Percentiles rank a stretch among this genome's conserved stretches.
phyloP scores from a whole-genome alignment of 495 filamentous ascomycete species.

The Cenococcum geophilum region DNA sequence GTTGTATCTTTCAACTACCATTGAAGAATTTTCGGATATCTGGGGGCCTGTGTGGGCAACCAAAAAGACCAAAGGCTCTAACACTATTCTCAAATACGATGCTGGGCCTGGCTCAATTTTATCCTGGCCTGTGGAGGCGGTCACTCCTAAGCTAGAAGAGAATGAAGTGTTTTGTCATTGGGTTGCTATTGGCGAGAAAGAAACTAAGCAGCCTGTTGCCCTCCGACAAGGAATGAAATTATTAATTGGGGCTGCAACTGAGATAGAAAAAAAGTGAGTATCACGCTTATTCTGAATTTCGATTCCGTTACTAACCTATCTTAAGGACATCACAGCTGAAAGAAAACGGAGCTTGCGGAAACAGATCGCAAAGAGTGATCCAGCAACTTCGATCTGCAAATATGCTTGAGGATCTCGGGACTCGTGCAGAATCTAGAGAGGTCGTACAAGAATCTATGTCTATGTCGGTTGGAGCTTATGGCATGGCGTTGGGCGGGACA shows the following conservation, averaged over 20 bases:
- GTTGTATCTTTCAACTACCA: slow-evolving; percentile 14
- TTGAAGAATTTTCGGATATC: slow-evolving; percentile 14
- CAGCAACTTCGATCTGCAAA: slow-evolving; percentile 10
- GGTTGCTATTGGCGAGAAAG: slow-evolving; percentile 7
- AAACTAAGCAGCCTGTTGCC: background rate
- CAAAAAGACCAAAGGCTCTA: slow-evolving; percentile 3
- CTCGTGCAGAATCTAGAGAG: background rate
- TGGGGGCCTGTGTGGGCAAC: slow-evolving; percentile 13
- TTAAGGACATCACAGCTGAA: slow-evolving; percentile 13
- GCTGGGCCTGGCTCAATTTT: slow-evolving; percentile 13
- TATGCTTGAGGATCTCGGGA: slow-evolving; percentile 14
- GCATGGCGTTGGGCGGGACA: slow-evolving; percentile 7
- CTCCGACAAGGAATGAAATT: background rate
- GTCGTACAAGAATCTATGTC: slow-evolving; percentile 9
- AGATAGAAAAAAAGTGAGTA: slow-evolving; percentile 1
- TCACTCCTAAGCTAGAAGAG: slow-evolving; percentile 1
- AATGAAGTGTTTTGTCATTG: slow-evolving; percentile 12
- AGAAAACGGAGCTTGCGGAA: slow-evolving; percentile 7
- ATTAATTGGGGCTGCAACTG: slow-evolving; percentile 8
- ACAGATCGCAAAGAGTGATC: background rate
- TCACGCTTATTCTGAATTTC: background rate
- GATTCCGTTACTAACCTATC: background rate
- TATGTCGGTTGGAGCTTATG: slow-evolving; percentile 4
- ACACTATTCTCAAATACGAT: slow-evolving; percentile 7
- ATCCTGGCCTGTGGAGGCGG: background rate